These are phyloP conservation scores for Croton setiger DNA, from an alignment of 441 rosid species.

Conservation along the genomic window DNA sequence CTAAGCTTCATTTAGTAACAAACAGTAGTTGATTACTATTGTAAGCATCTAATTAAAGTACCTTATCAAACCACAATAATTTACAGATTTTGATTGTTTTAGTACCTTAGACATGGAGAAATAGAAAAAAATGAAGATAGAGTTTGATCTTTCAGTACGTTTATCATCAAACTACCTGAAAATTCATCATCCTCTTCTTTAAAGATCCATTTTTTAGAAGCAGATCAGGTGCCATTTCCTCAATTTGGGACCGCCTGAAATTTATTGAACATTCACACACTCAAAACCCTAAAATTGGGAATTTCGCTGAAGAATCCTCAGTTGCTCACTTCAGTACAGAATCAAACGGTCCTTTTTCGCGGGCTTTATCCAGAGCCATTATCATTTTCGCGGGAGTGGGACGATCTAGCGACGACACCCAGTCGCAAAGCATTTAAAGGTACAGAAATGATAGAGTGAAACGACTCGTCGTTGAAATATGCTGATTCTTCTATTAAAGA, in stretches of 20 bases:
- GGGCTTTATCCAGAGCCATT: conserved; percentile 32
- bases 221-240: conserved; percentile 87
- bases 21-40: too few species aligned
- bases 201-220: conserved; percentile 55
- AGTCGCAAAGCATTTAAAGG: too few species aligned
- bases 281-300: neutral
- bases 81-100: conserved; percentile 2
- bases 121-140: conserved; percentile 27
- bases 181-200: conserved; percentile 45
- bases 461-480: too few species aligned
- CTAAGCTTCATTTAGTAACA: neutral
- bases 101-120: neutral
- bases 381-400: conserved; percentile 30
- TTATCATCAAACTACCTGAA: conserved; percentile 35
- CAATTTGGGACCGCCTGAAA: conserved; percentile 87
- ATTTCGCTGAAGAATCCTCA: neutral
- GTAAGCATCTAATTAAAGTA: too few species aligned
- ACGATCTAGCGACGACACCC: too few species aligned
- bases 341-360: conserved; percentile 23
- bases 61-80: conserved; percentile 54
- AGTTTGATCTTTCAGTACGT: too few species aligned
- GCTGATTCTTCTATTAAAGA: too few species aligned
- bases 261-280: neutral
- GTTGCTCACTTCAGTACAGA: too few species aligned
- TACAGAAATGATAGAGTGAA: too few species aligned